Evolutionary conservation across 139 green algal species (phyloP), one percentile per base, ranked within the genome.

Genomic region (Penium margaritaceum): DNA sequence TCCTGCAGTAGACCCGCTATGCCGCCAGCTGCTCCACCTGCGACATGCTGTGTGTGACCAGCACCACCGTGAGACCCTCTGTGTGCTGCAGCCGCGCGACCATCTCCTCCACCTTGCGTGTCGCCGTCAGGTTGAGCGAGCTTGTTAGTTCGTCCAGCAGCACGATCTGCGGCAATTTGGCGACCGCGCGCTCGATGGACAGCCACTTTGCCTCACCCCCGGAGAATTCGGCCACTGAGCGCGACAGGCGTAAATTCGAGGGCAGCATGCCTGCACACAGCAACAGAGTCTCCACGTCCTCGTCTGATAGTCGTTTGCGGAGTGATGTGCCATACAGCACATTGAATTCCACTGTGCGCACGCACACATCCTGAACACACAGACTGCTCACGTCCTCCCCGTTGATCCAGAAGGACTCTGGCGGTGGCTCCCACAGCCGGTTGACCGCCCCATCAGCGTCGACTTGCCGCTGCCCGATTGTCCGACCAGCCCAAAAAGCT

Each of bases 141-240:
- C 65, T 77, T 9, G 73, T 80, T 2, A 67, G 73, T 36, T 80
- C 73, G 51, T 80, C 73, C 35, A 80, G 39, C 17, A 80, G 73
- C 0, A 80, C n/a, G n/a, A n/a, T n/a, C n/a, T n/a, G n/a, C n/a
- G 73, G 73, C 0, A 7, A 30, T n/a, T 80, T 80, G 43, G 73
- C 73, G 36, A 80, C 67, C 9, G 66, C 65, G 21, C 73, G 73
- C 19, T 67, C 73, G 27, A 80, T 55, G 33, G 73, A 30, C 41
- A 80, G 67, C 4, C 54, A 32, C 65, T 80, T 67, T 33, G 73
- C 73, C 66, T 80, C 35, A n/a, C 73, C 73, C 1, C 73, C 73
- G 4, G 71, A 78, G 34, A 78, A 41, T 29, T 55, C 47, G 14
- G 14, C 7, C 29, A 41, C 27, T 2, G 30, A 4, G 0, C 34